A percentile compares a stretch with the other conserved stretches of the same genome.
These are phyloP conservation scores for Lycium barbarum DNA, from an alignment of 257 asterid genomes.

Conservation along the genomic window DNA sequence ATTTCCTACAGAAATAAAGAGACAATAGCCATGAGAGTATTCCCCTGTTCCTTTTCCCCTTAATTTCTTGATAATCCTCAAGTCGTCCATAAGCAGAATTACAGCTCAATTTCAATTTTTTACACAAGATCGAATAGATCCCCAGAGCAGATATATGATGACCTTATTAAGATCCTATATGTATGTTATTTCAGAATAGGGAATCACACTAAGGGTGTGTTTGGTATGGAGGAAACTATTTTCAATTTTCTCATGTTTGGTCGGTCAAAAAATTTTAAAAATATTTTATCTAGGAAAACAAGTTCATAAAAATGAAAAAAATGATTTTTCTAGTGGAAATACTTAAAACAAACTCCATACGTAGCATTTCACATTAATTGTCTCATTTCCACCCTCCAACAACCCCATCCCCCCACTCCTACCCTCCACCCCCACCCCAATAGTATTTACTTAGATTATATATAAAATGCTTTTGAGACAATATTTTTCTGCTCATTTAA, in stretches of 20 bases:
- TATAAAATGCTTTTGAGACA: too few species aligned
- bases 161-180: too few species aligned
- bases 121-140: background rate
- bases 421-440: background rate
- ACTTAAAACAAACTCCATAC: background rate
- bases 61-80: background rate
- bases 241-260: background rate
- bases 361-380: background rate
- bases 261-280: background rate
- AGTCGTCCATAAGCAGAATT: background rate
- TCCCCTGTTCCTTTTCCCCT: background rate
- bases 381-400: background rate
- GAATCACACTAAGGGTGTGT: too few species aligned
- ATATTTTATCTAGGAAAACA: too few species aligned
- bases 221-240: background rate
- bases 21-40: background rate
- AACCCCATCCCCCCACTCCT: background rate
- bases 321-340: background rate
- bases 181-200: too few species aligned
- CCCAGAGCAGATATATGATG: background rate
- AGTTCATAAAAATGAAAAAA: too few species aligned
- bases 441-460: too few species aligned
- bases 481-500: too few species aligned
- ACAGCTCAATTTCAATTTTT: too few species aligned
- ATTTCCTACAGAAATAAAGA: background rate